Evolutionary conservation across 345 rosid genomes (phyloP).

Genomic region (Psidium guajava): DNA sequence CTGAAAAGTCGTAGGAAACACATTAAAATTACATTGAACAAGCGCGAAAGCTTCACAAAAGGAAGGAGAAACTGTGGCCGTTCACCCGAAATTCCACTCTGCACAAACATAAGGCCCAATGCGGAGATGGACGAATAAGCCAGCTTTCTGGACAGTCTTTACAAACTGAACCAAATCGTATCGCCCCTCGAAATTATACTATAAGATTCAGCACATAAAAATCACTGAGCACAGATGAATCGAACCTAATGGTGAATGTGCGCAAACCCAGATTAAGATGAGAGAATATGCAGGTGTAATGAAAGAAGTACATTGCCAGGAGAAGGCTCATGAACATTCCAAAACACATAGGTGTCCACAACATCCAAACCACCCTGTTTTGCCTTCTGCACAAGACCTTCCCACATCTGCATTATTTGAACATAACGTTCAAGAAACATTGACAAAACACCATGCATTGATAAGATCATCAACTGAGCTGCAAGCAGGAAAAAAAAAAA

Average conservation of each 20-base stretch:
- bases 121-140: slow-evolving; percentile 53
- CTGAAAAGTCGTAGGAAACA: slow-evolving; percentile 10
- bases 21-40: background rate
- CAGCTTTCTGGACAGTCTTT: slow-evolving; percentile 40
- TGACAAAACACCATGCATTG: background rate
- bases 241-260: background rate
- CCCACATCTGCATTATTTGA: slow-evolving; percentile 54
- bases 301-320: slow-evolving; percentile 38
- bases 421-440: background rate
- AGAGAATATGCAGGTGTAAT: background rate
- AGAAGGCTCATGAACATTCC: slow-evolving; percentile 67
- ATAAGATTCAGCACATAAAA: background rate
- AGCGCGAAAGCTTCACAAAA: background rate
- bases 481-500: background rate
- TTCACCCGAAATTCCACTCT: slow-evolving; percentile 75
- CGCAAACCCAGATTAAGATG: background rate
- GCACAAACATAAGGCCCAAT: slow-evolving; percentile 70
- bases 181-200: slow-evolving; percentile 60
- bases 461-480: background rate
- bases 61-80: background rate
- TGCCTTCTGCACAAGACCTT: slow-evolving; percentile 47
- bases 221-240: background rate
- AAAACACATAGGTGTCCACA: slow-evolving; percentile 61
- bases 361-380: slow-evolving; percentile 63
- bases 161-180: slow-evolving; percentile 46